Conservation (phyloP, 768 basidiomycete genomes). For the Lactifluus hygrophoroides region DNA sequence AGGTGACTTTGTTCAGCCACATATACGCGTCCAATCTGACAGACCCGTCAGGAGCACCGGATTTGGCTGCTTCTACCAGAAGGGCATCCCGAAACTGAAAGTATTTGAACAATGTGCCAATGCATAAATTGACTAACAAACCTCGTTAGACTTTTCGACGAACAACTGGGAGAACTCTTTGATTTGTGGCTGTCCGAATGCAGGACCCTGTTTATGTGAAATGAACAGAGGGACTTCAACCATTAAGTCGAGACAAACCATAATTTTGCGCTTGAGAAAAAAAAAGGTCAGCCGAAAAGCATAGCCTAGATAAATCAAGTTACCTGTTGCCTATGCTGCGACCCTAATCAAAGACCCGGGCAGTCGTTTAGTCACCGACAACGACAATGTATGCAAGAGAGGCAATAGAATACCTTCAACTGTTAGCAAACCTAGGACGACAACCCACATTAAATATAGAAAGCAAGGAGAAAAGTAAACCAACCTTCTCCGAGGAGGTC, state of each 20-base stretch:
- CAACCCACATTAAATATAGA: neutral
- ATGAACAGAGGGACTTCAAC: neutral
- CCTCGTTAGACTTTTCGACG: slow-evolving; percentile 17
- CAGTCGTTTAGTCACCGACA: neutral
- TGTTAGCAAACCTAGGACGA: slow-evolving; percentile 2
- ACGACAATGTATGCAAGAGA: neutral
- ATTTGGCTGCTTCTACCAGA: neutral
- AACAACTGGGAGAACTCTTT: slow-evolving; percentile 8
- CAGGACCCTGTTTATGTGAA: slow-evolving; percentile 2
- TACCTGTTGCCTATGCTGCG: slow-evolving; percentile 13
- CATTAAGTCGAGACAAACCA: neutral
- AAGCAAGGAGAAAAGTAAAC: neutral
- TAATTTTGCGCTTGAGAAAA: slow-evolving; percentile 7
- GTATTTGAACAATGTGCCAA: neutral
- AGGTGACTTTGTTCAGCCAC: slow-evolving; percentile 12
- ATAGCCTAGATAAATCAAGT: neutral
- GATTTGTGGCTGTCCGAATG: slow-evolving; percentile 11
- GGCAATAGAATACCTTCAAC: slow-evolving; percentile 2
- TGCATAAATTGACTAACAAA: neutral
- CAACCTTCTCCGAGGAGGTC: neutral
- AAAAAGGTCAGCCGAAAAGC: neutral
- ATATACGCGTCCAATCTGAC: neutral
- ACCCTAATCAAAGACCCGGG: neutral
- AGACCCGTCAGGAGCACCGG: slow-evolving; percentile 1
- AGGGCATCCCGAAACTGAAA: slow-evolving; percentile 7